Evolutionary conservation across 805 yeast genomes (phyloP), one percentile per base, ranked within the genome.

Genomic region (Metschnikowia chrysomelidarum): DNA sequence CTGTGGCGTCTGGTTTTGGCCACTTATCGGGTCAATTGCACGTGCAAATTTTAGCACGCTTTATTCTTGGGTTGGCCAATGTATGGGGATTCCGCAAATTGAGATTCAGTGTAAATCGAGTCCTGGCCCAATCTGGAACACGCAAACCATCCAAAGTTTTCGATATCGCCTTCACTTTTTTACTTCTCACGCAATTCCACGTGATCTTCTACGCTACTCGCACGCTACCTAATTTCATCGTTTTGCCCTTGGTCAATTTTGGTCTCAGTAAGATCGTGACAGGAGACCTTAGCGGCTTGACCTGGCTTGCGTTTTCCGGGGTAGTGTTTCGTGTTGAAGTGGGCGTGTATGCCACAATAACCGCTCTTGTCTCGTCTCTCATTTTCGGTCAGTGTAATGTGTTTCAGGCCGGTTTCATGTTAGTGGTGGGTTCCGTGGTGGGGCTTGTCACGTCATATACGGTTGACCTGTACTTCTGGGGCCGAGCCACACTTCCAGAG

Each of bases 201-300:
- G 43, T 87, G 13, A 60, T 82, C 41, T 91, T 68, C 62, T 91
- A 91, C 55, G 69, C 85, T n/a, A 72, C 95, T 2, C 70, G 97
- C 47, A 78, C 95, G 0, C 66, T 91, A 39, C 96, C 97, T n/a
- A 91, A 91, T 59, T 83, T 82, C 48, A 63, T 89, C 38, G 88
- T 84, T 2, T 63, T 91, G 35, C 96, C 97, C 3, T 51, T 86
- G 23, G 80, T 82, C 4, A 74, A 75, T 36, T 49, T 62, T 29
- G 82, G 83, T 0, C 45, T 82, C 27, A 65, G 77, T 4, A 67
- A 65, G 50, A 48, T 78, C 11, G 46, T 86, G 11, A 44, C 47
- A 13, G 86, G 81, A 8, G 66, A 73, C 30, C 63, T 64, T 41
- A 42, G 64, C 5, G 67, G 74, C 0, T 57, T 88, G 24, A 53